phyloP scores from a whole-genome alignment of 441 rosid species.

The Pelargonium fulgidum region DNA sequence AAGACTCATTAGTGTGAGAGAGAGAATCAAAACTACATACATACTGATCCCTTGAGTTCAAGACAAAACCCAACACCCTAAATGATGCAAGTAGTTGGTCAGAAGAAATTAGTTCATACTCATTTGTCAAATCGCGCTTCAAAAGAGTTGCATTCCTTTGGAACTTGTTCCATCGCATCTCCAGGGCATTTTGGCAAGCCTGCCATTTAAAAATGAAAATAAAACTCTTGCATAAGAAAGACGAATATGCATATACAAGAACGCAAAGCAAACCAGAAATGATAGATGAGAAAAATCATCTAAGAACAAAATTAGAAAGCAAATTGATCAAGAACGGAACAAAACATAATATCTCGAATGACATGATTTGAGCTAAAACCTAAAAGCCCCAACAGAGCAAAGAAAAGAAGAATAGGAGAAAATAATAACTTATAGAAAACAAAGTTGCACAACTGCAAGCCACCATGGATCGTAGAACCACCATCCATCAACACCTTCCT shows the following conservation, averaged over 20 bases:
- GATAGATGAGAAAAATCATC: background rate
- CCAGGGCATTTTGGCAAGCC: conserved; percentile 52
- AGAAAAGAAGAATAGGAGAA: background rate
- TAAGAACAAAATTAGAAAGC: background rate
- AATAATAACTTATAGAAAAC: background rate
- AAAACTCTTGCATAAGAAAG: background rate
- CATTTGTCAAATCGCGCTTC: conserved; percentile 64
- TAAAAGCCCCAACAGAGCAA: background rate
- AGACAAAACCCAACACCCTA: conserved; percentile 12
- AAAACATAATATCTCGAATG: background rate
- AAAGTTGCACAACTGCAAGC: background rate
- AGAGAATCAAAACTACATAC: conserved; percentile 11
- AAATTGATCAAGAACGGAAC: background rate
- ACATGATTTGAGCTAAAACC: background rate
- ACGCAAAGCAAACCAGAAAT: background rate
- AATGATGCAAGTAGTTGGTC: conserved; percentile 10
- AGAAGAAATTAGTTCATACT: conserved; percentile 37
- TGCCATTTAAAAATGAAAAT: conserved; percentile 17
- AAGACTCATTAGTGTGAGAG: conserved; percentile 17
- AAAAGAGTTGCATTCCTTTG: conserved; percentile 25
- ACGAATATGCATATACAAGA: background rate
- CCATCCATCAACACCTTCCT: background rate
- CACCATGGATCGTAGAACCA: background rate
- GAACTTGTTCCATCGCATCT: conserved; percentile 28
- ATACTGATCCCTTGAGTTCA: conserved; percentile 16